phyloP scores from a whole-genome alignment of 2,329 filamentous ascomycete species.

The Colletotrichum eremochloae region DNA sequence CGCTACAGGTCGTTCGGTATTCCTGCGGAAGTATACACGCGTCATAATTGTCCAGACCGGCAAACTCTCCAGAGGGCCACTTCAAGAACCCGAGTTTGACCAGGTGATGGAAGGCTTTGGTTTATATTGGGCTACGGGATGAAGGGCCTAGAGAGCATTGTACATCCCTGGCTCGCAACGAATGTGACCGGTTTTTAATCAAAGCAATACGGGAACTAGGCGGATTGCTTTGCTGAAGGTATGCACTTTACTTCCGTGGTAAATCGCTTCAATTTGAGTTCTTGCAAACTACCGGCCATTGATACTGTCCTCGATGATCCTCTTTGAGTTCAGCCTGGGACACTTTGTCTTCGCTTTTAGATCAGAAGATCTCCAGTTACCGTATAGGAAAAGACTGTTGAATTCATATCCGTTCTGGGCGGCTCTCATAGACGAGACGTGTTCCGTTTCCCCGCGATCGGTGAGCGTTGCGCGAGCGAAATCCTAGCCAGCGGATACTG shows the following conservation, averaged over 20 bases:
- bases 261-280: neutral
- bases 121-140: neutral
- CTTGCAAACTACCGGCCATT: too few relatives aligned
- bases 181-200: neutral
- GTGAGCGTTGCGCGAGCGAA: neutral
- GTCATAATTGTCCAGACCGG: neutral
- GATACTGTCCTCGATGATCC: neutral
- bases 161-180: neutral
- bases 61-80: accelerated
- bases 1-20: too few relatives aligned
- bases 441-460: neutral
- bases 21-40: neutral
- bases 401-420: neutral
- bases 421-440: neutral
- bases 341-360: too few relatives aligned
- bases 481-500: neutral
- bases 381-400: neutral
- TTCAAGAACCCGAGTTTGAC: neutral
- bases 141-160: too few relatives aligned
- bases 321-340: too few relatives aligned
- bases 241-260: neutral
- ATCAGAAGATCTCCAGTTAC: neutral
- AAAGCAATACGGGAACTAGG: neutral
- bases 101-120: neutral
- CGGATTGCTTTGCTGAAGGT: neutral